phyloP scores from a whole-genome alignment of 1,139 yeast species.

The Diutina sp. region DNA sequence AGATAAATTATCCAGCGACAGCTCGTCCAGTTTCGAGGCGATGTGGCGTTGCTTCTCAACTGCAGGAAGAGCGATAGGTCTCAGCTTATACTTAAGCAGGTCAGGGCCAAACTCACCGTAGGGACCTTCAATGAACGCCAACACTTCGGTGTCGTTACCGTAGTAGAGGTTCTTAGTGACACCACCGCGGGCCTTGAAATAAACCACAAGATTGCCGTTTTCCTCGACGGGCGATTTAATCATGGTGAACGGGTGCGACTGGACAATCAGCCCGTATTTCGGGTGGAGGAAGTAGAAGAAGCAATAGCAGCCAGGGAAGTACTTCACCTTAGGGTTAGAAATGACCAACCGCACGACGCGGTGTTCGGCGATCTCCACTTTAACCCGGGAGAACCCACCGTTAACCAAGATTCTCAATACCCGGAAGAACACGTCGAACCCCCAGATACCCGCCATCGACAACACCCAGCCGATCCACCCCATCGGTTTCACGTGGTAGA shows the following conservation, averaged over 20 bases:
- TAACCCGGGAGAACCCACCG: constrained; percentile 6
- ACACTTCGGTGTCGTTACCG: constrained; percentile 6
- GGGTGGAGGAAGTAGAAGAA: constrained; percentile 7
- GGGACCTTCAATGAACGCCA: constrained; percentile 9
- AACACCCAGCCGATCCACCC: constrained; percentile 10
- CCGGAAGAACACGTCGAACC: constrained; percentile 6
- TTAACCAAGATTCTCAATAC: constrained; percentile 6
- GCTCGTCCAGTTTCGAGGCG: background rate
- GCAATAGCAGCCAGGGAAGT: constrained; percentile 7
- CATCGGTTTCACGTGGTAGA: constrained; percentile 6
- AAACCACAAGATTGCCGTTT: constrained; percentile 5
- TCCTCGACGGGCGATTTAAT: constrained; percentile 7
- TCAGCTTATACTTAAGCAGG: background rate
- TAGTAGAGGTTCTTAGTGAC: constrained; percentile 5
- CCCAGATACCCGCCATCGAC: constrained; percentile 6
- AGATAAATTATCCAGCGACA: background rate
- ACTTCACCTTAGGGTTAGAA: constrained; percentile 5
- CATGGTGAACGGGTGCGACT: constrained; percentile 8
- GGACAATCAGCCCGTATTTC: constrained; percentile 7
- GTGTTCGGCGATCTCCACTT: constrained; percentile 5
- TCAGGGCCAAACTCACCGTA: constrained; percentile 6
- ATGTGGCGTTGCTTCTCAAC: background rate
- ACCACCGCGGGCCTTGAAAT: constrained; percentile 7
- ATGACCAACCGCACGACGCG: constrained; percentile 6
- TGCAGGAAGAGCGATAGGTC: background rate